Base-by-base conservation (phyloP, 2,329 filamentous ascomycete species). In the Xylariaceae sp. region DNA sequence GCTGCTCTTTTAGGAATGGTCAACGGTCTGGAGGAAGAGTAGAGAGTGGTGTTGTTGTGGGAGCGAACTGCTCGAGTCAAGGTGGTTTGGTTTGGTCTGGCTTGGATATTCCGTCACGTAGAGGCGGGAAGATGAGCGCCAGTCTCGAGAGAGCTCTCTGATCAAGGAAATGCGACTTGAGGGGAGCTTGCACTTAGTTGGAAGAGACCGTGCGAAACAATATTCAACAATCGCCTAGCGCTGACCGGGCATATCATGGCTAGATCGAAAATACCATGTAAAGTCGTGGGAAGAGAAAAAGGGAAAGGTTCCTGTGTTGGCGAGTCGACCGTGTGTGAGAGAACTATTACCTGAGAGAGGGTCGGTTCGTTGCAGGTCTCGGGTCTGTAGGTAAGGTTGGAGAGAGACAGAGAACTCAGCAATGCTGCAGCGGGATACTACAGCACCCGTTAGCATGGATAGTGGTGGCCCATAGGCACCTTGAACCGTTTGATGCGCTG, bases 161-260 rank as follows among this genome's bases (percentile, higher is more conserved):
- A 34, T 17, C n/a, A 66, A 67, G 67, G 67, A 62, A 66, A 67
- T 68, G 69, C 63, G 66, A 66, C 62, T 62, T 59, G 54, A 53
- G 53, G 53, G 63, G 51, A 56, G 63, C 63, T 62, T 61, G 65
- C 61, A 30, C 4, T 30, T 30, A 30, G 23, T 30, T 56, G 61
- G 64, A 70, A 73, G 63, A 69, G 66, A 68, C 68, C 65, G 70
- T 65, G 65, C 64, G 63, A 62, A 65, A 67, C 65, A 68, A 66
- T 63, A 68, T 60, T 66, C 53, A 44, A 64, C 61, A 64, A 62
- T 70, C 63, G 62, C 62, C 65, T 54, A 51, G 62, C 52, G 42
- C 53, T 52, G 42, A 35, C 56, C 47, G 58, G 54, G 63, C 59
- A 60, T 68, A 66, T 63, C 69, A 71, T 71, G 69, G 66, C 67